Conservation (phyloP, 805 yeast genomes). For the Grigorovia yakushimaensis region DNA sequence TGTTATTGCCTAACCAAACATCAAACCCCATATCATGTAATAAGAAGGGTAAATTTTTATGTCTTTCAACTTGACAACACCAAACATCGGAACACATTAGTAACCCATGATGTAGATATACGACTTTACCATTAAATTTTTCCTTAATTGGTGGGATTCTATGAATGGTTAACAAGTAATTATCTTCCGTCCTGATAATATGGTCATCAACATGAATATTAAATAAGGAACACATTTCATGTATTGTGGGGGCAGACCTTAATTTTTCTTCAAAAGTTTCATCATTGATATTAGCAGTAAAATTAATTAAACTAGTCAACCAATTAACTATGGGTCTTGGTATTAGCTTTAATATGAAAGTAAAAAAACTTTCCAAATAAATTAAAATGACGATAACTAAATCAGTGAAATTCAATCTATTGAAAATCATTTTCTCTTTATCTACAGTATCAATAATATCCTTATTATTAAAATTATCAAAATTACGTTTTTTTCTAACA, state of each 20-base stretch:
- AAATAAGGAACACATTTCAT: conserved; percentile 55
- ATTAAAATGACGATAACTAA: conserved; percentile 42
- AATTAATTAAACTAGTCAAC: conserved; percentile 26
- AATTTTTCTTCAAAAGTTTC: conserved; percentile 13
- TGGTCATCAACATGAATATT: conserved; percentile 70
- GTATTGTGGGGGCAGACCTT: conserved; percentile 39
- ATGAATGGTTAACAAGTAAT: conserved; percentile 67
- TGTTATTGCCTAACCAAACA: conserved; percentile 88
- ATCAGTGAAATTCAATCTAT: conserved; percentile 38
- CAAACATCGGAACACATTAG: conserved; percentile 83
- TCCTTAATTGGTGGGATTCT: conserved; percentile 40
- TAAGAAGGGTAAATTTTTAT: conserved; percentile 59
- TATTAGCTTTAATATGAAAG: conserved; percentile 36
- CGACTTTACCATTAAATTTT: conserved; percentile 37
- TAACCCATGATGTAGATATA: conserved; percentile 85
- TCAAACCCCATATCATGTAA: conserved; percentile 79
- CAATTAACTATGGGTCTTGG: conserved; percentile 35
- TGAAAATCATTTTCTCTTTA: neutral
- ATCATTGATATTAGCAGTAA: conserved; percentile 13
- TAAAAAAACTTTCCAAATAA: conserved; percentile 40
- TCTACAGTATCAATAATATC: too few relatives aligned
- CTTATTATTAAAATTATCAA: neutral
- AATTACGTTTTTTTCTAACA: too few relatives aligned
- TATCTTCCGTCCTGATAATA: conserved; percentile 67
- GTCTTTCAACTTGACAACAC: conserved; percentile 42